A percentile compares a stretch with the other conserved stretches of the same genome.
Evolutionary conservation across 78 protist species (phyloP).

Genomic region (Dictyostelium brefeldianum): DNA sequence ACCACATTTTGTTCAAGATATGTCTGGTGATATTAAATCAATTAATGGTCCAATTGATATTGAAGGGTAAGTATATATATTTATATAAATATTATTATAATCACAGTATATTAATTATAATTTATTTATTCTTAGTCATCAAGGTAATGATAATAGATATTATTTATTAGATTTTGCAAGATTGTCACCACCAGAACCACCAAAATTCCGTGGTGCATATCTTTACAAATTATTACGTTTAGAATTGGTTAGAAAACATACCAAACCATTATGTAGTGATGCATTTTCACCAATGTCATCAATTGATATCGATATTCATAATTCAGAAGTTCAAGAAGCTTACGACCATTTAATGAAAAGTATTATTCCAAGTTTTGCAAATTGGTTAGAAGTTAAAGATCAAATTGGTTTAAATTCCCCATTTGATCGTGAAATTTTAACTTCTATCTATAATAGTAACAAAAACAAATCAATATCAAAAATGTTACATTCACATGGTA

Average conservation of each 20-base stretch:
- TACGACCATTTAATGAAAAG: background rate
- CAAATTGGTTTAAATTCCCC: too few relatives aligned
- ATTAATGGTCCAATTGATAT: constrained; percentile 73
- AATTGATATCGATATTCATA: constrained; percentile 52
- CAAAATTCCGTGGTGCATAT: constrained; percentile 60
- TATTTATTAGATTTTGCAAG: constrained; percentile 83
- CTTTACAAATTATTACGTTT: constrained; percentile 62
- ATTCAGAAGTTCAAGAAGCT: constrained; percentile 65
- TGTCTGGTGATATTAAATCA: constrained; percentile 31
- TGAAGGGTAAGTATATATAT: constrained; percentile 38
- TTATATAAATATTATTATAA: too few relatives aligned
- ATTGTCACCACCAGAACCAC: constrained; percentile 82
- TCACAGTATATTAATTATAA: too few relatives aligned
- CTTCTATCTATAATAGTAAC: background rate
- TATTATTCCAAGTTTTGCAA: constrained; percentile 64
- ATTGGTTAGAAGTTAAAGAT: background rate
- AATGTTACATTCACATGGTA: constrained; percentile 46
- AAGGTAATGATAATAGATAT: constrained; percentile 72
- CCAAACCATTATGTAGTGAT: constrained; percentile 73
- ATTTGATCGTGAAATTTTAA: background rate
- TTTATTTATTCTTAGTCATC: too few relatives aligned
- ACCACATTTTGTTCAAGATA: constrained; percentile 68
- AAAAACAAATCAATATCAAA: background rate
- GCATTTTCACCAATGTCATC: constrained; percentile 71
- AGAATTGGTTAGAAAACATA: constrained; percentile 63